phyloP scores from a whole-genome alignment of 2,329 filamentous ascomycete genomes.

The Chaetomiaceae sp. region DNA sequence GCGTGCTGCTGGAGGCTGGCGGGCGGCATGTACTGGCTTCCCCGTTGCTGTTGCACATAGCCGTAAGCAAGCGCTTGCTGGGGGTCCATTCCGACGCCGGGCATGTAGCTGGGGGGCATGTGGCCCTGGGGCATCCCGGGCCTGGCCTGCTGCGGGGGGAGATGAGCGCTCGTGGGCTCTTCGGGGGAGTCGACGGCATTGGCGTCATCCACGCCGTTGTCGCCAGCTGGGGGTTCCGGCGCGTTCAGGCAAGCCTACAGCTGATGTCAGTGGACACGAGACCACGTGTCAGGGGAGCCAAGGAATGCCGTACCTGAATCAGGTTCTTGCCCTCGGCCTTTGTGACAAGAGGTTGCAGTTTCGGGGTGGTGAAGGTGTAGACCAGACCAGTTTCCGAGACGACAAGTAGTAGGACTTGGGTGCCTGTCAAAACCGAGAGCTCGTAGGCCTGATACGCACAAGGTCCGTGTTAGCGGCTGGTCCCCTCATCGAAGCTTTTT shows the following conservation, averaged over 20 bases:
- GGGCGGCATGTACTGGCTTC: conserved; percentile 77
- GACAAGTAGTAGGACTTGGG: conserved; percentile 91
- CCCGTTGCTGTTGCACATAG: conserved; percentile 72
- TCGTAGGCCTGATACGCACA: conserved; percentile 75
- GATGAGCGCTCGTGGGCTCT: conserved; percentile 72
- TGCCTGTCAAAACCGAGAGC: conserved; percentile 93
- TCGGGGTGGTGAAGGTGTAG: conserved; percentile 97
- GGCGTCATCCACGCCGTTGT: conserved; percentile 73
- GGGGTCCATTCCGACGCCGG: conserved; percentile 64
- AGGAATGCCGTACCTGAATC: conserved; percentile 74
- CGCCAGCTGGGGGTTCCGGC: conserved; percentile 78
- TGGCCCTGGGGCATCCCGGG: conserved; percentile 64
- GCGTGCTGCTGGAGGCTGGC: conserved; percentile 77
- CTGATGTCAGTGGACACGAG: conserved; percentile 20
- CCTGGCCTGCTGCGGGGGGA: conserved; percentile 61
- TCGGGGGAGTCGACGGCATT: conserved; percentile 86
- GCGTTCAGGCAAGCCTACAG: conserved; percentile 89
- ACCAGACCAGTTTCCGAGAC: conserved; percentile 96
- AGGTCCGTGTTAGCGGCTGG: conserved; percentile 20
- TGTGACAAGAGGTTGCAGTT: conserved; percentile 95
- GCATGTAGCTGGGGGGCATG: conserved; percentile 61
- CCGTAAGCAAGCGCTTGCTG: conserved; percentile 79
- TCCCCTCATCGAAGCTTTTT: background rate
- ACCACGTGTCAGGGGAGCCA: background rate
- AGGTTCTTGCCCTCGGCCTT: conserved; percentile 99